Conservation (phyloP, 2,329 filamentous ascomycete species). For the Clarireedia hainanense region DNA sequence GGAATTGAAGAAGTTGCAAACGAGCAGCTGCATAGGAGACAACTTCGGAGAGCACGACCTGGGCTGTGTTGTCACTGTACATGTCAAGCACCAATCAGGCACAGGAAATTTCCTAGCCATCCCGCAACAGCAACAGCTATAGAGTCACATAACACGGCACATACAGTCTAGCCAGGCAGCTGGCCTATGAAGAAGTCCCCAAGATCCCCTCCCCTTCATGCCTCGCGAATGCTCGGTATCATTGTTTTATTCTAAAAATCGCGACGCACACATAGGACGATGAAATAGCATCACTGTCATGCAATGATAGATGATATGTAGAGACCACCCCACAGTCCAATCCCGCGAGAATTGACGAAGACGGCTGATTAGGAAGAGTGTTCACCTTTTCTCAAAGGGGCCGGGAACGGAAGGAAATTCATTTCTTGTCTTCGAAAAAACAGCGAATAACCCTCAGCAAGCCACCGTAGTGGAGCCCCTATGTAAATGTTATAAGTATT, state of each 20-base stretch:
- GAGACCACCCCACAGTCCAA: slow-evolving; percentile 38
- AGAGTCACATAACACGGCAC: too few relatives aligned
- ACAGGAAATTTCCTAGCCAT: too few relatives aligned
- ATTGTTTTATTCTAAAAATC: neutral
- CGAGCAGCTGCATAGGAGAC: neutral
- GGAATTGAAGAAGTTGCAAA: neutral
- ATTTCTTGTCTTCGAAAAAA: slow-evolving; percentile 20
- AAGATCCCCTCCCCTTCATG: too few relatives aligned
- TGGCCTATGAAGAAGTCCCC: too few relatives aligned
- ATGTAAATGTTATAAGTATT: slow-evolving; percentile 32
- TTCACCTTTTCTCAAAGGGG: slow-evolving; percentile 32
- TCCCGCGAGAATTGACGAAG: slow-evolving; percentile 29
- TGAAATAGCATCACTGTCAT: neutral
- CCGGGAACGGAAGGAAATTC: slow-evolving; percentile 37
- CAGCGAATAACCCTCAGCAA: slow-evolving; percentile 33
- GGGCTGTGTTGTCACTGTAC: too few relatives aligned
- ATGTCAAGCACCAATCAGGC: too few relatives aligned
- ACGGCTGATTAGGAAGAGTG: slow-evolving; percentile 37
- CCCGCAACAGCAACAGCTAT: too few relatives aligned
- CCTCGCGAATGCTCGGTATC: too few relatives aligned
- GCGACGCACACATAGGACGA: neutral
- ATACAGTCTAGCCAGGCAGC: too few relatives aligned
- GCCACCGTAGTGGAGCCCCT: slow-evolving; percentile 33
- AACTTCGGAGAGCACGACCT: neutral
- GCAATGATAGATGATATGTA: slow-evolving; percentile 24